Percentiles rank a stretch among this genome's conserved stretches.
Evolutionary conservation across 192 early-diverging fungal genomes (phyloP).

Genomic region (Backusella tuberculispora): DNA sequence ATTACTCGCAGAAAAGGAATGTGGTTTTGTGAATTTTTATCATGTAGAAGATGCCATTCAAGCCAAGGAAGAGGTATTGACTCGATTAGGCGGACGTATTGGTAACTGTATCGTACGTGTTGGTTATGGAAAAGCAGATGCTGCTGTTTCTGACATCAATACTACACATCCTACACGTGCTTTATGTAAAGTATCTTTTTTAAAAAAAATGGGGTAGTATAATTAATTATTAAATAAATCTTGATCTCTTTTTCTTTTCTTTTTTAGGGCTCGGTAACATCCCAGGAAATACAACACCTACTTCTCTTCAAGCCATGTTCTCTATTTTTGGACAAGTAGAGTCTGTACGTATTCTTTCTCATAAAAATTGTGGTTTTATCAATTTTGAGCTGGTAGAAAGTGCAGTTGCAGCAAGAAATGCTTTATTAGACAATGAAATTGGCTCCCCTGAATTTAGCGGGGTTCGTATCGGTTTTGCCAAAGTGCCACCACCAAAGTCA

Average conservation of each 20-base stretch:
- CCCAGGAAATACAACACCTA: conserved; percentile 70
- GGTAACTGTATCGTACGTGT: conserved; percentile 79
- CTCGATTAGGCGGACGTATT: conserved; percentile 69
- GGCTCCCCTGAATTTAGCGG: conserved; percentile 63
- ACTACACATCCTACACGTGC: conserved; percentile 64
- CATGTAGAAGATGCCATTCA: conserved; percentile 84
- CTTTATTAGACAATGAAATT: conserved; percentile 85
- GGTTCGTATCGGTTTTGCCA: conserved; percentile 90
- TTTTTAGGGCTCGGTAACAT: conserved; percentile 93
- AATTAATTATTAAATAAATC: too few relatives aligned
- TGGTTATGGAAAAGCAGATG: conserved; percentile 80
- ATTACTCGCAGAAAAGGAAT: conserved; percentile 91
- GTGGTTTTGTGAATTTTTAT: conserved; percentile 92
- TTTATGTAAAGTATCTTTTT: conserved; percentile 58
- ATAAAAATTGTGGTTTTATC: conserved; percentile 96
- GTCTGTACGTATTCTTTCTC: conserved; percentile 89
- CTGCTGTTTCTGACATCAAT: conserved; percentile 31
- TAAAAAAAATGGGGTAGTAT: not conserved
- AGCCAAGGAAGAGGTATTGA: conserved; percentile 86
- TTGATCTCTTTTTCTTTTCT: conserved; percentile 38
- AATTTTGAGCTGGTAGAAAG: conserved; percentile 89
- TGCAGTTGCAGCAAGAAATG: conserved; percentile 83
- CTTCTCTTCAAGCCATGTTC: conserved; percentile 75
- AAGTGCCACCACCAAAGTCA: conserved; percentile 68
- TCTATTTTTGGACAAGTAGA: conserved; percentile 81